Percentiles rank a stretch among this genome's conserved stretches.
phyloP scores from a whole-genome alignment of 2,329 filamentous ascomycete species.

The Periconia sp. region DNA sequence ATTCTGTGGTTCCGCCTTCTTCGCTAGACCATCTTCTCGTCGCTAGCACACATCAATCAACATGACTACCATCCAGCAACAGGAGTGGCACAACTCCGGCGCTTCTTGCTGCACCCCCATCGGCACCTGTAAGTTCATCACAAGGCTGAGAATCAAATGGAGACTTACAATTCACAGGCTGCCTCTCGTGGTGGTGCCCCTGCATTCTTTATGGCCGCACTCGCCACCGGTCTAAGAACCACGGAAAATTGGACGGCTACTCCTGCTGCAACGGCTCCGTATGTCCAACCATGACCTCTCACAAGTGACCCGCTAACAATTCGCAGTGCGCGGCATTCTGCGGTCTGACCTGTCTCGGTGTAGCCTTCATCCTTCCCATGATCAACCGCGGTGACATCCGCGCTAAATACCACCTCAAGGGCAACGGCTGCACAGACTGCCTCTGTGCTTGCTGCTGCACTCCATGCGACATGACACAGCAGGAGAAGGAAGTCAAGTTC shows the following conservation, averaged over 20 bases:
- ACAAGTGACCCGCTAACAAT: slow-evolving; percentile 9
- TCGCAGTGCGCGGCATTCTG: slow-evolving; percentile 33
- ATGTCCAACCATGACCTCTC: slow-evolving; percentile 1
- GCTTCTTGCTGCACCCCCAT: slow-evolving; percentile 37
- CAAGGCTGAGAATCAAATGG: neutral
- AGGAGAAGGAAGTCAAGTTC: slow-evolving; percentile 38
- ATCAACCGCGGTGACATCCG: slow-evolving; percentile 40
- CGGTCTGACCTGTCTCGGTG: slow-evolving; percentile 29
- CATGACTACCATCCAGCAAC: slow-evolving; percentile 30
- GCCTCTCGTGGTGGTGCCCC: slow-evolving; percentile 40
- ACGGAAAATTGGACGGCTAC: slow-evolving; percentile 34
- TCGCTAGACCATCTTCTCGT: neutral
- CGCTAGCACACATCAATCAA: neutral
- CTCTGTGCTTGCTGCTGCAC: slow-evolving; percentile 42
- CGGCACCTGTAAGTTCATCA: slow-evolving; percentile 30
- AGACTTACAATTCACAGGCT: slow-evolving; percentile 24
- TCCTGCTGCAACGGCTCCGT: slow-evolving; percentile 35
- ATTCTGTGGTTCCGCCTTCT: neutral
- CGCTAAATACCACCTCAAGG: slow-evolving; percentile 36
- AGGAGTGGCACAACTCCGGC: slow-evolving; percentile 39
- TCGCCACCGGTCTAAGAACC: slow-evolving; percentile 35
- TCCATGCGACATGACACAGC: slow-evolving; percentile 42
- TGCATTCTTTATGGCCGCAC: slow-evolving; percentile 40
- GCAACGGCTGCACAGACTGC: slow-evolving; percentile 41
- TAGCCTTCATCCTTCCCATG: slow-evolving; percentile 39